Evolutionary conservation across 1,284 basidiomycete species (phyloP), one percentile per base, ranked within the genome.

Genomic region (Lignosus rhinocerotis): DNA sequence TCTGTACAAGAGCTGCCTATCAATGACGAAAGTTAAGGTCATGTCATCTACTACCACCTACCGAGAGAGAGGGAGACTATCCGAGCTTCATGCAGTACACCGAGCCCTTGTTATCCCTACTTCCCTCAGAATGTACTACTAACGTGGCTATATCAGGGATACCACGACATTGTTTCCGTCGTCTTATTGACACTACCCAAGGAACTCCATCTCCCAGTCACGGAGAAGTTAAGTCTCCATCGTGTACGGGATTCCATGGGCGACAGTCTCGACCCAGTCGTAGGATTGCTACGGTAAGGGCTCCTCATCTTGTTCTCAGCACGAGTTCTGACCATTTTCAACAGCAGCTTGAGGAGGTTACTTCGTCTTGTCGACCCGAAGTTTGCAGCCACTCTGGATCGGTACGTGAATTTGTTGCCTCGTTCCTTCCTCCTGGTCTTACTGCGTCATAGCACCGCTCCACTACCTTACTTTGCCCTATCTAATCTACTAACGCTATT

Each of bases 181-280:
- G 64, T 97, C 0, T 90, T 92, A 65, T 80, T 97, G 31, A 95
- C 94, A 0, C 77, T 95, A 8, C 87, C 88, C 2, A 69, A 72
- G 32, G 80, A 85, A 41, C 59, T 85, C 25, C 83, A 85, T 60
- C 68, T 90, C 21, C 75, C 73, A 17, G 84, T 84, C 62, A 79
- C 80, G 51, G 85, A 90, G 76, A 84, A 91, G 68, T 67, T 97
- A 62, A 93, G 90, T 56, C 74, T 97, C 44, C 88, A 94, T 63
- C 77, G 94, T 30, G 78, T 96, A 4, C 80, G 95, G 53, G 95
- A 98, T 72, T 88, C 92, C 0, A 96, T 97, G 95, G 90, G 93
- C 1, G 72, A 78, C 16, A 88, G 87, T 7, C 80, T 98, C 9
- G 91, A 93, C 53, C 94, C 94, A 3, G 80, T 96, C 47, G 83